Conservation (phyloP, 192 early-diverging fungal genomes). For the Coemansia sp. region DNA sequence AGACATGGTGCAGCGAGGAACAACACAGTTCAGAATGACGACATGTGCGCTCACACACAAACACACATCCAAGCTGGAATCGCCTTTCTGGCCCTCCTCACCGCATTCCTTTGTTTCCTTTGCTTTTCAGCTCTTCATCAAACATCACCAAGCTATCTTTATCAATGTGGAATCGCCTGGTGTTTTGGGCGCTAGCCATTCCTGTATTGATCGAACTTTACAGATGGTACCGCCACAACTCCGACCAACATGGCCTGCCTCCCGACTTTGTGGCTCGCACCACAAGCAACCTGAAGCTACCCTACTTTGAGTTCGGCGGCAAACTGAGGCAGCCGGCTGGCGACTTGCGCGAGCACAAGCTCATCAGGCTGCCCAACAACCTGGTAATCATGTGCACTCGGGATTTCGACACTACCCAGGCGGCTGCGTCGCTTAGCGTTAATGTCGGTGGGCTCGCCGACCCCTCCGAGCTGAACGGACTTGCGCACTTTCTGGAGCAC, state of each 20-base stretch:
- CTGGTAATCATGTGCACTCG: conserved; percentile 59
- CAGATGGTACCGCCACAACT: not conserved
- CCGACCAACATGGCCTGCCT: not conserved
- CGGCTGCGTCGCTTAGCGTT: conserved; percentile 59
- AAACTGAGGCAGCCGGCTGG: conserved; percentile 50
- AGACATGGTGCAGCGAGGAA: too few species aligned
- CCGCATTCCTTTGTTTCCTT: not conserved
- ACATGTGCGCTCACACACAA: too few species aligned
- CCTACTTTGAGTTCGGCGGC: conserved; percentile 18
- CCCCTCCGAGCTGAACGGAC: conserved; percentile 57
- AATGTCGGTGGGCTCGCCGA: conserved; percentile 61
- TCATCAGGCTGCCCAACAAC: conserved; percentile 57
- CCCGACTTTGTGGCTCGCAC: not conserved
- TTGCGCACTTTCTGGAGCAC: conserved; percentile 75
- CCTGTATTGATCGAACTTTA: not conserved
- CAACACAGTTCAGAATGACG: too few species aligned
- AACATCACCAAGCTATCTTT: not conserved
- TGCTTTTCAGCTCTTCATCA: not conserved
- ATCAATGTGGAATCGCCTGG: not conserved
- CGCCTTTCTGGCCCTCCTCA: too few species aligned
- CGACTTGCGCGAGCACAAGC: conserved; percentile 58
- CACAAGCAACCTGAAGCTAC: not conserved
- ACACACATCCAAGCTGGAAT: not conserved
- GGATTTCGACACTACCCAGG: conserved; percentile 49
- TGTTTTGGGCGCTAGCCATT: not conserved